These are phyloP conservation scores for Beauveria asiatica DNA, from an alignment of 2,329 filamentous ascomycete species.

Conservation along the genomic window DNA sequence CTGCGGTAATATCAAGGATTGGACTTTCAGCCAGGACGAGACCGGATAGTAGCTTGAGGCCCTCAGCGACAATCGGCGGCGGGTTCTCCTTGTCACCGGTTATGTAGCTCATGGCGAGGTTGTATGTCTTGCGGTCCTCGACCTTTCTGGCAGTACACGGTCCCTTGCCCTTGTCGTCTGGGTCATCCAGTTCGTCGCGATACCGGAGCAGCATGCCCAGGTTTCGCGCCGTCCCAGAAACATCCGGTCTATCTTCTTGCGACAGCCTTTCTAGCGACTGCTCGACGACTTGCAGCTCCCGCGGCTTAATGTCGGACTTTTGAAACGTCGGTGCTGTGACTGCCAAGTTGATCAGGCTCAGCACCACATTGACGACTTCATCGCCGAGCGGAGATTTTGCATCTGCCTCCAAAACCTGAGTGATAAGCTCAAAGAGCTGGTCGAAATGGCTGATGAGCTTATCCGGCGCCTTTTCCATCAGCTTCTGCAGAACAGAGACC, in stretches of 20 bases:
- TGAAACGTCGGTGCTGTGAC: constrained; percentile 50
- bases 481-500: constrained; percentile 53
- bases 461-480: constrained; percentile 55
- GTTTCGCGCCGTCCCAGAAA: constrained; percentile 47
- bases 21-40: constrained; percentile 48
- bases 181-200: constrained; percentile 43
- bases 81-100: constrained; percentile 49
- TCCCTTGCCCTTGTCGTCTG: constrained; percentile 26
- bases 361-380: constrained; percentile 42
- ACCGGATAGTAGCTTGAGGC: constrained; percentile 49
- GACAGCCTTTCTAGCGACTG: constrained; percentile 37
- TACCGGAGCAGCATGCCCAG: constrained; percentile 47
- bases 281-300: constrained; percentile 38
- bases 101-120: constrained; percentile 56
- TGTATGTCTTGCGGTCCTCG: constrained; percentile 55
- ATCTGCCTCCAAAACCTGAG: constrained; percentile 47
- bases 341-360: constrained; percentile 55
- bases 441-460: constrained; percentile 55
- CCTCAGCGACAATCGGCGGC: constrained; percentile 58
- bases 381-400: constrained; percentile 33
- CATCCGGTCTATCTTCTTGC: constrained; percentile 25
- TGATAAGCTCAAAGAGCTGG: constrained; percentile 56
- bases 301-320: constrained; percentile 34
- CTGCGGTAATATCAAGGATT: constrained; percentile 57
- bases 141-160: constrained; percentile 37